Base-by-base conservation (phyloP, 2,329 filamentous ascomycete genomes). In the Trichoderma koningii region DNA sequence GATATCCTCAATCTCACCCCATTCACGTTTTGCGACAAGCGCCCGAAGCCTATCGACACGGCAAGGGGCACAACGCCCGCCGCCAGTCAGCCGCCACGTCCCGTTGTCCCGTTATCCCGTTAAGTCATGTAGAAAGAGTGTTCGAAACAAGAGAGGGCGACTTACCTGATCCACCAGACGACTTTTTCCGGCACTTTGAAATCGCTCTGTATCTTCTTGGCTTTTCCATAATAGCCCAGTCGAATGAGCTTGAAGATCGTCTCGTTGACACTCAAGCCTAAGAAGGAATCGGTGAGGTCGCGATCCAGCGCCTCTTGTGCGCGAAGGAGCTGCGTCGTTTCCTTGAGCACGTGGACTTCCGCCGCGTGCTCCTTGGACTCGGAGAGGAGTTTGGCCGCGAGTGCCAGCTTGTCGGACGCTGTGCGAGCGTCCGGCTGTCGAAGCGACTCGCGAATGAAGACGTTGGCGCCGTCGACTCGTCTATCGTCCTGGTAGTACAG, bases 401-500 rank as follows among this genome's bases (percentile, higher is more conserved):
- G 82, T n/a, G 91, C 89, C 45, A 99, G 83, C 79, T 97, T 98
- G 76, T 98, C 95, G 1, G 86, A 84, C 5, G 91, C 85, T 0
- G 87, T 88, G 41, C 88, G 83, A 28, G 87, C 81, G 68, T 90
- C 87, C 0, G 87, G 83, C 73, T 95, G 91, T 5, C 83, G 79
- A 7, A 99, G 81, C 0, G 93, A 91, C 77, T 99, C 94, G 21
- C 87, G 87, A 15, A 99, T 81, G 66, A 98, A 90, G 2, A 99
- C 87, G 65, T 92, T 90, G 0, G 94, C 91, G 3, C 95, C 93
- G 69, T 98, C 95, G 5, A 93, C 81, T 3, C 93, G 87, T 5
- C 94, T 87, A 75, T 99, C 95, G 72, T 98, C 95, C 78, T 98
- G 95, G 75, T 99, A 99, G 79, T 95, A 99, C 3, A 99, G 82